A percentile compares a stretch with the other conserved stretches of the same genome.
Conservation (phyloP, 2,329 filamentous ascomycete genomes). For the Aspergillus phoenicis region DNA sequence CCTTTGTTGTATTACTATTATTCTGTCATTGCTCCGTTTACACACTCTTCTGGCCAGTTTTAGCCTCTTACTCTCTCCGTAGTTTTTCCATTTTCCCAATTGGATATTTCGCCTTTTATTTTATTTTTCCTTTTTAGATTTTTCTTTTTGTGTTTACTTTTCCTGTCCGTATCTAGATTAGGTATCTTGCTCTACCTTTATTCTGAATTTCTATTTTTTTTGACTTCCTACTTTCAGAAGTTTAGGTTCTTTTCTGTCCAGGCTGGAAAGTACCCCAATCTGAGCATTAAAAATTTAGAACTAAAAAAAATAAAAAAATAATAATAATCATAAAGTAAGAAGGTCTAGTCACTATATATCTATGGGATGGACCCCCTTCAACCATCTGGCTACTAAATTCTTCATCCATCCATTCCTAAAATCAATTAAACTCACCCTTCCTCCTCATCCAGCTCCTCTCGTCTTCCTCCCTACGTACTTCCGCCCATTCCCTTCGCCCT, state of each 20-base stretch:
- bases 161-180: conserved; percentile 7
- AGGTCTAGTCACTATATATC: conserved; percentile 32
- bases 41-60: conserved; percentile 4
- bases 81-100: conserved; percentile 6
- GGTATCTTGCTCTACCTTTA: not conserved
- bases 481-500: conserved; percentile 19
- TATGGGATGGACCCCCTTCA: conserved; percentile 35
- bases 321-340: not conserved
- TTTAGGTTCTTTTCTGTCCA: conserved; percentile 12
- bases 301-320: conserved; percentile 9
- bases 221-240: conserved; percentile 1
- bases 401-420: conserved; percentile 27
- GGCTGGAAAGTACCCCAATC: conserved; percentile 9
- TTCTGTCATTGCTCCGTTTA: conserved; percentile 6
- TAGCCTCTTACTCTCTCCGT: conserved; percentile 5
- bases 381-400: conserved; percentile 28
- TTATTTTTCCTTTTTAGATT: conserved; percentile 6
- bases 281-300: conserved; percentile 15
- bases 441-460: conserved; percentile 15
- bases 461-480: conserved; percentile 18
- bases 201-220: conserved; percentile 1
- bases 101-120: conserved; percentile 12
- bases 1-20: conserved; percentile 6
- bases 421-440: conserved; percentile 22
- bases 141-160: conserved; percentile 11